phyloP scores from a whole-genome alignment of 805 yeast genomes.

The Candida coquimbonensis region DNA sequence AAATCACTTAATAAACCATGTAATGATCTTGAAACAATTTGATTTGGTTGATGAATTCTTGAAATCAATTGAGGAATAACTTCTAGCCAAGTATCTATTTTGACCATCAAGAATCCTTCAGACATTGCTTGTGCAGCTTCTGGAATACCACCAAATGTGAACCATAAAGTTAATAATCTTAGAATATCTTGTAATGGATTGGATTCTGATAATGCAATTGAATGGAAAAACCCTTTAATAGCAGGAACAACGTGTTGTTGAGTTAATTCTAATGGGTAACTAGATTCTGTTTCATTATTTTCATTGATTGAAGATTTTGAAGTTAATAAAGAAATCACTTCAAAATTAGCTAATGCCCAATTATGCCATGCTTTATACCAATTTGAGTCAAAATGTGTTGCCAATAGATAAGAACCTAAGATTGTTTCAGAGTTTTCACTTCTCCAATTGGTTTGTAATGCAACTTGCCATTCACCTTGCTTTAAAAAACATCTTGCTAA shows the following conservation, averaged over 20 bases:
- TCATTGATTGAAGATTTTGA: conserved; percentile 28
- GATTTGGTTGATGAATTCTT: conserved; percentile 92
- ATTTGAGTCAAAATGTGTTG: conserved; percentile 85
- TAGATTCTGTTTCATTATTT: conserved; percentile 22
- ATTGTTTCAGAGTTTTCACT: conserved; percentile 73
- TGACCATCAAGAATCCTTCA: conserved; percentile 85
- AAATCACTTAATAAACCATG: conserved; percentile 76
- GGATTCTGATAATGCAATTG: conserved; percentile 79
- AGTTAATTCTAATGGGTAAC: conserved; percentile 46
- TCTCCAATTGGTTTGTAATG: conserved; percentile 74
- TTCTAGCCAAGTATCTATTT: conserved; percentile 89
- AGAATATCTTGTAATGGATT: conserved; percentile 90
- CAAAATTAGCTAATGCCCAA: conserved; percentile 98
- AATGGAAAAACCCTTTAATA: conserved; percentile 89
- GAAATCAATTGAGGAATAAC: conserved; percentile 95
- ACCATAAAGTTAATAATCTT: conserved; percentile 88
- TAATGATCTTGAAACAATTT: conserved; percentile 71
- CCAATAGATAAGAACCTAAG: conserved; percentile 83
- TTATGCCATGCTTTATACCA: conserved; percentile 99
- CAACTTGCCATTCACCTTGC: conserved; percentile 98
- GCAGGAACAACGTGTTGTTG: conserved; percentile 94
- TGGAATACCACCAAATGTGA: conserved; percentile 87
- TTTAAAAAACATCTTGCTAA: conserved; percentile 92
- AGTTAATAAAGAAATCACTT: conserved; percentile 68
- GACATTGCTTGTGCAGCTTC: conserved; percentile 87